A percentile compares a stretch with the other conserved stretches of the same genome.
Evolutionary conservation across 2,329 filamentous ascomycete species (phyloP).

Genomic region (Colletotrichum karsti): DNA sequence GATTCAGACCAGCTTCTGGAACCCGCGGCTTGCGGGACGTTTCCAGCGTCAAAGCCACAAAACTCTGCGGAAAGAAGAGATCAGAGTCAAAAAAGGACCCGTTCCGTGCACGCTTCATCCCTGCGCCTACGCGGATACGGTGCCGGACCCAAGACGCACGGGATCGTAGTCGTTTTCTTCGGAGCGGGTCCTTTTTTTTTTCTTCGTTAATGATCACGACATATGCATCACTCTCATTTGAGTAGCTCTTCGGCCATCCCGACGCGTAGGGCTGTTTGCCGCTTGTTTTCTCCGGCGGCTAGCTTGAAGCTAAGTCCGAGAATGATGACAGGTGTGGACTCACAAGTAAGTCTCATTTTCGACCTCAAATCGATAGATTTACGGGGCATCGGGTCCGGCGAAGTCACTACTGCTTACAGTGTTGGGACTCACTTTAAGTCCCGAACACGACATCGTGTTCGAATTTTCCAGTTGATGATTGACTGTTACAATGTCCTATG

Average conservation of each 20-base stretch:
- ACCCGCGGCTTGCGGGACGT: slow-evolving; percentile 10
- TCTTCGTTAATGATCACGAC: neutral
- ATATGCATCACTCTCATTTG: slow-evolving; percentile 22
- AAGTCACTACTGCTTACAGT: too few species aligned
- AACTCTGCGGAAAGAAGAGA: neutral
- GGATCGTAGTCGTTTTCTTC: slow-evolving; percentile 4
- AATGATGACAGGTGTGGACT: neutral
- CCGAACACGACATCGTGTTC: too few species aligned
- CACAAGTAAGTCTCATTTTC: neutral
- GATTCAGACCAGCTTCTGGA: slow-evolving; percentile 13
- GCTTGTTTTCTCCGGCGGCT: neutral
- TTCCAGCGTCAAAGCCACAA: neutral
- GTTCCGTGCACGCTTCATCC: neutral
- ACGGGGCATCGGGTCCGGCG: too few species aligned
- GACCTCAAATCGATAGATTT: too few species aligned
- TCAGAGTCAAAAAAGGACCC: neutral
- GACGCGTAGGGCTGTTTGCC: neutral
- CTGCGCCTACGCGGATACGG: slow-evolving; percentile 11
- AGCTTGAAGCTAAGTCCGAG: neutral
- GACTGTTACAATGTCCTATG: too few species aligned
- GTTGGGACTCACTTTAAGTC: too few species aligned
- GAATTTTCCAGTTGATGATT: too few species aligned
- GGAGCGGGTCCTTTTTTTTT: slow-evolving; percentile 16
- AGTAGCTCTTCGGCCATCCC: slow-evolving; percentile 6
- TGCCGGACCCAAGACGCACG: slow-evolving; percentile 16